Conservation (phyloP, 192 early-diverging fungal species). For the Thamnidium elegans region DNA sequence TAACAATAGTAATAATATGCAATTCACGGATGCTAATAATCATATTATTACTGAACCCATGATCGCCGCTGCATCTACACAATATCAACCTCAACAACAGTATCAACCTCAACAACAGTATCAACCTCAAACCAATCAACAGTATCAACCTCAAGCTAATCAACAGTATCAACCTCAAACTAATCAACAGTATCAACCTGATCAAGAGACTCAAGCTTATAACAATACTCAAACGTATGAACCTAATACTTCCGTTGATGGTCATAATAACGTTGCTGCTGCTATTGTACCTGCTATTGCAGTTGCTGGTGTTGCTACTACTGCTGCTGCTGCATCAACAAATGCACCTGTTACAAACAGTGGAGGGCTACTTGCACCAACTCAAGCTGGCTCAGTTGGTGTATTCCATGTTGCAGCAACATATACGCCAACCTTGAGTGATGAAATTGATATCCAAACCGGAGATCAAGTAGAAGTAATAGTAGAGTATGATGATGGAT, state of each 20-base stretch:
- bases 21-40: constrained; percentile 15
- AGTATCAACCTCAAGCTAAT: too few species aligned
- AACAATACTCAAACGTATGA: background rate
- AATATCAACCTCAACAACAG: constrained; percentile 19
- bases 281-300: background rate
- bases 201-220: too few species aligned
- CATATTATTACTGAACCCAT: background rate
- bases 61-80: background rate
- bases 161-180: background rate
- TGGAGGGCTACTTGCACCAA: constrained; percentile 2
- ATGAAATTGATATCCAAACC: constrained; percentile 55
- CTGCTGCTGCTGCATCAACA: background rate
- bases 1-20: background rate
- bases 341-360: background rate
- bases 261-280: background rate
- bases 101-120: constrained; percentile 18
- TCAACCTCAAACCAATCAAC: background rate
- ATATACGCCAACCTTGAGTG: constrained; percentile 51
- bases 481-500: constrained; percentile 60
- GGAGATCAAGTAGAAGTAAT: constrained; percentile 55
- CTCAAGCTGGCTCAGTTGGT: constrained; percentile 44
- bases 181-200: background rate
- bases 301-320: background rate
- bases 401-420: constrained; percentile 44
- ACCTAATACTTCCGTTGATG: background rate